phyloP scores from a whole-genome alignment of 768 basidiomycete species.

The Sarcomyxa edulis region DNA sequence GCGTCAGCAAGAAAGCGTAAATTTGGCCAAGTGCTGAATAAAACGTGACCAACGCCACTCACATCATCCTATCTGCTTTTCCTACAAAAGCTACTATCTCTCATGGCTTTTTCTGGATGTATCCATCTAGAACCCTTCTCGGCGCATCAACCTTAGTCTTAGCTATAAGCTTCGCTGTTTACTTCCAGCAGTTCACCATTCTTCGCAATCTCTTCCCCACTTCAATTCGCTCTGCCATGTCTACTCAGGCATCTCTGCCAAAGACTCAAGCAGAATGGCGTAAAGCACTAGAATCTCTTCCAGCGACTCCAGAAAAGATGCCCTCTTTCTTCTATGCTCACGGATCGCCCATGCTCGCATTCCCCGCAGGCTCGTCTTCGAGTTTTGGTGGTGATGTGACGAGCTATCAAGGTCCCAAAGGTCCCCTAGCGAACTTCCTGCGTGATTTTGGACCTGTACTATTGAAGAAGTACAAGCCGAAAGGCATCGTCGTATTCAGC shows the following conservation, averaged over 20 bases:
- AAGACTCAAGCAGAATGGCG: conserved; percentile 41
- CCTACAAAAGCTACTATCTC: no score
- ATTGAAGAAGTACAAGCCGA: conserved; percentile 67
- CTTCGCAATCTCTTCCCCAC: not conserved
- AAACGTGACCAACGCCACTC: no score
- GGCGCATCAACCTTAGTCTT: no score
- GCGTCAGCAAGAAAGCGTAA: not conserved
- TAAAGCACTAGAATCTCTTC: conserved; percentile 48
- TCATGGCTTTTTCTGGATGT: no score
- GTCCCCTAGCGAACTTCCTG: conserved; percentile 55
- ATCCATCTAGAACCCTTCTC: no score
- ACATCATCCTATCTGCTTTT: no score
- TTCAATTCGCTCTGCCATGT: not conserved
- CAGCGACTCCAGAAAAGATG: conserved; percentile 52
- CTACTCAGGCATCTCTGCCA: conserved; percentile 14
- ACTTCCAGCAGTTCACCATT: no score
- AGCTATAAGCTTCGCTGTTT: no score
- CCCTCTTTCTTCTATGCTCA: conserved; percentile 77
- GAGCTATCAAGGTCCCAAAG: conserved; percentile 38
- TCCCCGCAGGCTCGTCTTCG: conserved; percentile 19
- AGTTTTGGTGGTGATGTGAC: conserved; percentile 14
- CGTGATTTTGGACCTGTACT: conserved; percentile 60
- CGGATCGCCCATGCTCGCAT: conserved; percentile 52
- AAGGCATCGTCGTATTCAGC: conserved; percentile 77
- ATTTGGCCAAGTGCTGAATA: no score